Conservation (phyloP, 345 rosid genomes). For the Sonneratia alba region DNA sequence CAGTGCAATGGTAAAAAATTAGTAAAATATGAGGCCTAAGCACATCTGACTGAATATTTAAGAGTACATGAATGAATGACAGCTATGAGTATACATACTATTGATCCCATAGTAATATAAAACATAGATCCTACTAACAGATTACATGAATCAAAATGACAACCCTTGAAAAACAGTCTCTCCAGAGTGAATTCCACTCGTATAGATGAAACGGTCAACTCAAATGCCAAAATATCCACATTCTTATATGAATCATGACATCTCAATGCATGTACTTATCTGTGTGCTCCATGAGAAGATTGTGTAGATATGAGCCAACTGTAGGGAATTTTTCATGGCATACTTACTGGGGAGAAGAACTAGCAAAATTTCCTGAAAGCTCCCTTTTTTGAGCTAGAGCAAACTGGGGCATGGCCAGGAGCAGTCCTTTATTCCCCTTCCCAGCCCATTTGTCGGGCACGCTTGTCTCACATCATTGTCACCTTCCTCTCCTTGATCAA, state of each 20-base stretch:
- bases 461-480: constrained; percentile 71
- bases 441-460: constrained; percentile 92
- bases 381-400: not conserved
- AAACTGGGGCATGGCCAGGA: not conserved
- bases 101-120: too few relatives aligned
- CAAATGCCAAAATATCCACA: not conserved
- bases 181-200: not conserved
- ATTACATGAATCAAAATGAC: too few relatives aligned
- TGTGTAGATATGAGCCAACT: not conserved
- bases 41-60: not conserved
- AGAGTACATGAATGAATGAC: not conserved
- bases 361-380: not conserved
- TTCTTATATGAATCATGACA: not conserved
- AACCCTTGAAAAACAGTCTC: not conserved
- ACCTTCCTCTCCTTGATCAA: constrained; percentile 71
- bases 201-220: not conserved
- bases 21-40: too few relatives aligned
- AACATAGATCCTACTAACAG: too few relatives aligned
- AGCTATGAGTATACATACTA: not conserved
- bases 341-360: not conserved
- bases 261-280: not conserved
- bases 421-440: constrained; percentile 54
- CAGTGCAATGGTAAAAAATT: too few relatives aligned
- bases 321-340: not conserved
- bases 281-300: not conserved